Evolutionary conservation across 2,329 filamentous ascomycete genomes (phyloP), one percentile per base, ranked within the genome.

Genomic region (Xenoacremonium recifei): DNA sequence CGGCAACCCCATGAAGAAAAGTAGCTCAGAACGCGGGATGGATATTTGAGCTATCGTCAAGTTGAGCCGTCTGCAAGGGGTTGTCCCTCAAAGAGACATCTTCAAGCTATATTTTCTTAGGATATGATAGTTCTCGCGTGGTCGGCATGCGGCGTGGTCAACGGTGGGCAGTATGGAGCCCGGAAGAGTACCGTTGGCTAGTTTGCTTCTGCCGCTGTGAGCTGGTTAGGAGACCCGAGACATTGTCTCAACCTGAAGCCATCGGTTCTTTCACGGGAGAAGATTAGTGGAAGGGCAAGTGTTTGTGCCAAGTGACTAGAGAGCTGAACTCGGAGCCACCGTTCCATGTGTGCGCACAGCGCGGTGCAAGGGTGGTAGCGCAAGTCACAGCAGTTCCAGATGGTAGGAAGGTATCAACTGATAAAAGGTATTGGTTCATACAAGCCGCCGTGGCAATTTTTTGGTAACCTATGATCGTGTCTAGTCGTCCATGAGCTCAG

Each of bases 401-500:
- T n/a, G n/a, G n/a, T n/a, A n/a, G n/a, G n/a, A n/a, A n/a, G n/a
- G n/a, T n/a, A n/a, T n/a, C n/a, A n/a, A n/a, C n/a, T n/a, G n/a
- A n/a, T n/a, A n/a, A n/a, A n/a, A n/a, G n/a, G n/a, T n/a, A n/a
- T n/a, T n/a, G n/a, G n/a, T n/a, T n/a, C n/a, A n/a, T n/a, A n/a
- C n/a, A n/a, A n/a, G n/a, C n/a, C n/a, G n/a, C n/a, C n/a, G n/a
- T n/a, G n/a, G n/a, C n/a, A n/a, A n/a, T 31, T 31, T 9, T 31
- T 6, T 31, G 29, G 29, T 31, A 15, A n/a, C 7, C 17, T 31
- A 9, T 18, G 18, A 6, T 20, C 30, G 7, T 20, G 25, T 42
- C 50, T 64, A 76, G 49, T 88, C 84, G 48, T 84, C 89, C 88
- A 99, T 88, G 62, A 99, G 68, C 50, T 91, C 93, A 12, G 89